phyloP scores from a whole-genome alignment of 345 rosid genomes.

The Diplotaxis tenuifolia region DNA sequence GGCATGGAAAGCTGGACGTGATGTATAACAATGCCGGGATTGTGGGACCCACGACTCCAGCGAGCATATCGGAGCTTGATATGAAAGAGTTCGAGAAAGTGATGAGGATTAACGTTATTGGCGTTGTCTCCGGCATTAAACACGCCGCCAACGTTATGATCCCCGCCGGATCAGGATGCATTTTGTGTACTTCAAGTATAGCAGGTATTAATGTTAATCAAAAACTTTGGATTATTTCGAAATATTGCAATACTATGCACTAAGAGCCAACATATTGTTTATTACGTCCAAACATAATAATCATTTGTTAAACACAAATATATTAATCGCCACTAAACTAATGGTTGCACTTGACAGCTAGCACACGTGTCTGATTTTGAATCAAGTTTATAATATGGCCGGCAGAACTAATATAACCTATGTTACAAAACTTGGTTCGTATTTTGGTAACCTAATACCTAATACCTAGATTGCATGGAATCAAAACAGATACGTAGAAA shows the following conservation, averaged over 20 bases:
- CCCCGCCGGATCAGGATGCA: slow-evolving; percentile 53
- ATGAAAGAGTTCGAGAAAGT: slow-evolving; percentile 57
- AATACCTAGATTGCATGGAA: too few relatives aligned
- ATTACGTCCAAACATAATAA: background rate
- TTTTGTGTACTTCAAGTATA: slow-evolving; percentile 69
- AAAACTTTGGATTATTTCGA: background rate
- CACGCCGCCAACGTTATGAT: slow-evolving; percentile 79
- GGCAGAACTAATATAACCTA: background rate
- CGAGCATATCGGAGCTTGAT: slow-evolving; percentile 60
- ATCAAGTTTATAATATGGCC: background rate
- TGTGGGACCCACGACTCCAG: slow-evolving; percentile 43
- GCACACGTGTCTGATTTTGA: background rate
- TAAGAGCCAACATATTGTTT: too few relatives aligned
- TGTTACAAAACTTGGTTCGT: too few relatives aligned
- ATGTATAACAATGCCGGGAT: slow-evolving; percentile 81
- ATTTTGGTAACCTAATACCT: too few relatives aligned
- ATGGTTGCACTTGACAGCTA: background rate
- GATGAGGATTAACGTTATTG: slow-evolving; percentile 58
- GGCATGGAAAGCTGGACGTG: slow-evolving; percentile 60
- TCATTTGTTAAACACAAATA: too few relatives aligned
- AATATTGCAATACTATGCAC: background rate
- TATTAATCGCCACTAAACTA: too few relatives aligned
- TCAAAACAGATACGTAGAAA: too few relatives aligned
- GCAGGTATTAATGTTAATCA: slow-evolving; percentile 17
- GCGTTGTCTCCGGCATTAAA: slow-evolving; percentile 56